Evolutionary conservation across 768 basidiomycete species (phyloP).

Genomic region (Auriscalpium microsporum): DNA sequence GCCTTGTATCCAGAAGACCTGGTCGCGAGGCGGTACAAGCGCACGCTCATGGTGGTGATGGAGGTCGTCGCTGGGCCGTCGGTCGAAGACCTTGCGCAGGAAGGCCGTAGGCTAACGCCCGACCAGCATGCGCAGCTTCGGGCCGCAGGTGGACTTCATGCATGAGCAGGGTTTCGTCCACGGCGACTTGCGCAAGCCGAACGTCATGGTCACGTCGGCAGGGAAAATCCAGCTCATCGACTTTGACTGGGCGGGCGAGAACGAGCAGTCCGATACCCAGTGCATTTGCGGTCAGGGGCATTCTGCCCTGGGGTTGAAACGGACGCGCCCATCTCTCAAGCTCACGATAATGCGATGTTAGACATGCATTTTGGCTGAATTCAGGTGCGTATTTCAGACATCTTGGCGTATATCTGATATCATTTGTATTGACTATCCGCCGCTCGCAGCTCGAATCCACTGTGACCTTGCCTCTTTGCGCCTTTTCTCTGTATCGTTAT

Average conservation of each 20-base stretch:
- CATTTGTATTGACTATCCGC: no score
- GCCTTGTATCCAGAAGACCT: neutral
- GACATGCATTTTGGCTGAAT: neutral
- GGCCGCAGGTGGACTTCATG: neutral
- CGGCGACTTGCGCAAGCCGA: conserved; percentile 1
- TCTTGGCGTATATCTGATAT: no score
- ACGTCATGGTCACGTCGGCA: neutral
- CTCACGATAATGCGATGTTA: neutral
- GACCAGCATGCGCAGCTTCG: neutral
- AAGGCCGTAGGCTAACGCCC: neutral
- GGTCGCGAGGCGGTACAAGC: conserved; percentile 19
- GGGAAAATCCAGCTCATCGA: neutral
- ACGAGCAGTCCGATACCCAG: neutral
- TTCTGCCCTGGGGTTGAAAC: neutral
- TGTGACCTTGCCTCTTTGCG: no score
- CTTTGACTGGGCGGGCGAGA: conserved; percentile 1
- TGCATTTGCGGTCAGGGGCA: neutral
- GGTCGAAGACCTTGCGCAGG: conserved; percentile 5
- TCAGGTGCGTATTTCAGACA: no score
- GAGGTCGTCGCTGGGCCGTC: conserved; percentile 23
- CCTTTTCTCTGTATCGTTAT: no score
- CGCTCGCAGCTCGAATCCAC: no score
- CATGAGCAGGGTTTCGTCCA: neutral
- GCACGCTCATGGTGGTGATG: conserved; percentile 23
- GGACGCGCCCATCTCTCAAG: neutral